Evolutionary conservation across 2,329 filamentous ascomycete genomes (phyloP).

Genomic region (Fusarium succisae): DNA sequence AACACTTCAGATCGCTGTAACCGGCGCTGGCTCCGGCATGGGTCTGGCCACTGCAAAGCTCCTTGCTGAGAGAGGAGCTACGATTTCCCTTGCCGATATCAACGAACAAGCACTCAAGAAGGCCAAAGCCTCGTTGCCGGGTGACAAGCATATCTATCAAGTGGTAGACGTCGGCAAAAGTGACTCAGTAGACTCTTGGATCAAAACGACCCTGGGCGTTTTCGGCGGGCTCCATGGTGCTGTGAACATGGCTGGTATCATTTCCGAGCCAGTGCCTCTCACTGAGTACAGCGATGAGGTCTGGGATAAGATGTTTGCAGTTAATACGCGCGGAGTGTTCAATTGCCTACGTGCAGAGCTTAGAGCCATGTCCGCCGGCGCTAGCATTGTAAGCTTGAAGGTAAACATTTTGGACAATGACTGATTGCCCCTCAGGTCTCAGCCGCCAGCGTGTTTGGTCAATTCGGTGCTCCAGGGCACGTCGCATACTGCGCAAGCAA

Average conservation of each 20-base stretch:
- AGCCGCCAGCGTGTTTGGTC: conserved; percentile 45
- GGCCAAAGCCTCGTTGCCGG: neutral
- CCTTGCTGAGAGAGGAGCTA: conserved; percentile 29
- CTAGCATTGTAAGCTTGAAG: conserved; percentile 29
- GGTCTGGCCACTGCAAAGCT: conserved; percentile 36
- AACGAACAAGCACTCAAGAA: conserved; percentile 16
- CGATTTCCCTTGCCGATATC: conserved; percentile 32
- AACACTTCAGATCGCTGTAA: conserved; percentile 21
- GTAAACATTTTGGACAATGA: conserved; percentile 48
- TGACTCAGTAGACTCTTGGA: conserved; percentile 36
- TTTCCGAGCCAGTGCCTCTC: conserved; percentile 19
- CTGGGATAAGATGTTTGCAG: conserved; percentile 53
- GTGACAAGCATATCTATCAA: neutral
- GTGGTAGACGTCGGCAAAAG: conserved; percentile 25
- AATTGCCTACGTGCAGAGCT: conserved; percentile 62
- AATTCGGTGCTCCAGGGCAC: conserved; percentile 45
- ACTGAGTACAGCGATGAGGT: conserved; percentile 51
- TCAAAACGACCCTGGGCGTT: conserved; percentile 44
- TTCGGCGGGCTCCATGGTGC: conserved; percentile 54
- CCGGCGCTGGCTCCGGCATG: conserved; percentile 35
- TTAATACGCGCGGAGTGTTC: conserved; percentile 60
- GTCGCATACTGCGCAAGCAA: conserved; percentile 47
- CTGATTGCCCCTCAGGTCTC: conserved; percentile 31
- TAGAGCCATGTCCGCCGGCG: conserved; percentile 43
- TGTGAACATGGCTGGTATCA: conserved; percentile 50